Evolutionary conservation across 106 monocot genomes (phyloP).

Genomic region (Allium fistulosum): DNA sequence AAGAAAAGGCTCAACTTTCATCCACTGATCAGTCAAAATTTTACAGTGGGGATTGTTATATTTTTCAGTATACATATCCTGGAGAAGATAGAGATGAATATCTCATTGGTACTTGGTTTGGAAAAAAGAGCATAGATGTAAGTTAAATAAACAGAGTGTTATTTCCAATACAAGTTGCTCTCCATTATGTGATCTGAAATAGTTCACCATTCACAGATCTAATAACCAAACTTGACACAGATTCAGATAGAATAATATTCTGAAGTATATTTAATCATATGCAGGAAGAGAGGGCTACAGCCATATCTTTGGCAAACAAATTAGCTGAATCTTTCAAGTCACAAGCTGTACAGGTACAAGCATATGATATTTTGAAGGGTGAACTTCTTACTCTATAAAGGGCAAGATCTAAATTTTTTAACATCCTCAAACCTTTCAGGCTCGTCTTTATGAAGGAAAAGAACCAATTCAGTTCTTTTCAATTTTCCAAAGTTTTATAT

Average conservation of each 20-base stretch:
- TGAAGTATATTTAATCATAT: conserved; percentile 6
- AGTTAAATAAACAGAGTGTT: neutral
- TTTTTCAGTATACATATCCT: conserved; percentile 93
- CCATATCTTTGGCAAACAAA: conserved; percentile 62
- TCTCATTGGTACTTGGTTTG: conserved; percentile 97
- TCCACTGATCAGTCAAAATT: conserved; percentile 85
- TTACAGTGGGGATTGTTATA: conserved; percentile 95
- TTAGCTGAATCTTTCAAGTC: conserved; percentile 70
- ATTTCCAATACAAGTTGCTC: no score
- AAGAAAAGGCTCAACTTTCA: conserved; percentile 67
- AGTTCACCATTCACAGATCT: neutral
- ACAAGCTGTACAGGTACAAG: conserved; percentile 63
- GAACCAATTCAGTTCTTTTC: conserved; percentile 83
- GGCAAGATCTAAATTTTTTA: neutral
- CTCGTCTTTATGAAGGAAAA: conserved; percentile 77
- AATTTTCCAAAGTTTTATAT: conserved; percentile 78
- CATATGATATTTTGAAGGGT: neutral
- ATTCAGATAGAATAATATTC: neutral
- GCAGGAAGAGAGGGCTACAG: conserved; percentile 75
- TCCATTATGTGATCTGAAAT: no score
- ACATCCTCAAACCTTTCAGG: conserved; percentile 12
- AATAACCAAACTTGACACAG: neutral
- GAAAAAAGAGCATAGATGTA: conserved; percentile 80
- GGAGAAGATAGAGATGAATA: conserved; percentile 89
- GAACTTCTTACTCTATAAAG: neutral